Evolutionary conservation across 1,284 basidiomycete genomes (phyloP).

Genomic region (Austroboletus novae-zelandiae): DNA sequence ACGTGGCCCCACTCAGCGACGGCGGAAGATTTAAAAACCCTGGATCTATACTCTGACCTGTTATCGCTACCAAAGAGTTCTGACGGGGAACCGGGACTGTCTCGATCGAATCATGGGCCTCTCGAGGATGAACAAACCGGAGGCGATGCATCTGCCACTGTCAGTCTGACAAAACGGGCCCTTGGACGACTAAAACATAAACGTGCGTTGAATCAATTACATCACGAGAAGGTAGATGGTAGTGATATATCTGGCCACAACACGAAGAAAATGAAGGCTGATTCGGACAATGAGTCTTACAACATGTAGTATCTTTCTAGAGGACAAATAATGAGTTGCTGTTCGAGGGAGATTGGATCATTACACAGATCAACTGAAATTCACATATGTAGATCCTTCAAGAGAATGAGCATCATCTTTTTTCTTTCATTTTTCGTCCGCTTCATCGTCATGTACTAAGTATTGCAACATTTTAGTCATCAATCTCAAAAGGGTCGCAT

Average conservation of each 20-base stretch:
- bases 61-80: constrained; percentile 61
- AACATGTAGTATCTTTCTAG: too few species aligned
- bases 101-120: not conserved
- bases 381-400: too few species aligned
- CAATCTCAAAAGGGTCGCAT: too few species aligned
- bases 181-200: constrained; percentile 53
- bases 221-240: constrained; percentile 4
- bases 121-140: constrained; percentile 11
- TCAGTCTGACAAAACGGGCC: constrained; percentile 40
- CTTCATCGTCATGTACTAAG: too few species aligned
- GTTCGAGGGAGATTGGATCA: too few species aligned
- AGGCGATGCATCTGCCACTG: constrained; percentile 8
- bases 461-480: too few species aligned
- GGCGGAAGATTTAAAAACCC: constrained; percentile 43
- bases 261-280: constrained; percentile 22
- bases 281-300: not conserved
- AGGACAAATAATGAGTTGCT: too few species aligned
- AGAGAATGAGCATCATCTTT: too few species aligned
- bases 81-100: constrained; percentile 42
- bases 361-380: too few species aligned
- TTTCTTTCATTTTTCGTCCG: too few species aligned
- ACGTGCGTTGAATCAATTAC: constrained; percentile 26
- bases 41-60: constrained; percentile 63
- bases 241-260: constrained; percentile 1
- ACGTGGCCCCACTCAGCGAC: constrained; percentile 39